Conservation (phyloP, 495 filamentous ascomycete species). For the Terfezia claveryi region DNA sequence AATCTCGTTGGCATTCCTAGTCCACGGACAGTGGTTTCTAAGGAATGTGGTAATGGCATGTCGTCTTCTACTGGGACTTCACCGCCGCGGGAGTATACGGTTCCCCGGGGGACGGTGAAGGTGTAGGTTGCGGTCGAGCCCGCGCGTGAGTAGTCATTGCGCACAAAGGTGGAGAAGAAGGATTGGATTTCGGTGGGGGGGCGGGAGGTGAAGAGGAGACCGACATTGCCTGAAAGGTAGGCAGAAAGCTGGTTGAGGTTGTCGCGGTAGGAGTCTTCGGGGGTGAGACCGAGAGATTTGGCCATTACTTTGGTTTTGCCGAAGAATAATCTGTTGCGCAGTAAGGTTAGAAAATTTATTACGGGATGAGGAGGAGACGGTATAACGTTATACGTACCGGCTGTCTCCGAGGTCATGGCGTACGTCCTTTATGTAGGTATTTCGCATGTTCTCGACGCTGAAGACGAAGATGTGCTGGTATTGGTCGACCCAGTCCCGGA, state of each 20-base stretch:
- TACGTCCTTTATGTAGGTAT: conserved; percentile 86
- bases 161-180: conserved; percentile 45
- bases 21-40: conserved; percentile 70
- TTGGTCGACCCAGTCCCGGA: conserved; percentile 62
- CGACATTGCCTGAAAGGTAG: conserved; percentile 63
- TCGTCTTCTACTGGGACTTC: conserved; percentile 63
- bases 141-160: conserved; percentile 72
- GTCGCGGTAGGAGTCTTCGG: conserved; percentile 54
- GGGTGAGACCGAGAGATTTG: conserved; percentile 55
- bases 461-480: conserved; percentile 89
- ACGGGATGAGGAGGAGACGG: not conserved
- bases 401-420: conserved; percentile 62
- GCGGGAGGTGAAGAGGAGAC: conserved; percentile 73
- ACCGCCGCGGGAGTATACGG: conserved; percentile 44
- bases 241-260: conserved; percentile 44
- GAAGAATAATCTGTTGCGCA: conserved; percentile 55
- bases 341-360: not conserved
- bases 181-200: conserved; percentile 34
- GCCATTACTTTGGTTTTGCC: conserved; percentile 98
- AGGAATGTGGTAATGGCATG: conserved; percentile 59
- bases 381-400: conserved; percentile 33
- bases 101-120: conserved; percentile 57
- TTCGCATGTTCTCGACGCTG: conserved; percentile 91
- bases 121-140: conserved; percentile 49
- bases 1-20: conserved; percentile 74